Conservation (phyloP, 108 stramenopile species). For the Hondaea fermentalgiana region DNA sequence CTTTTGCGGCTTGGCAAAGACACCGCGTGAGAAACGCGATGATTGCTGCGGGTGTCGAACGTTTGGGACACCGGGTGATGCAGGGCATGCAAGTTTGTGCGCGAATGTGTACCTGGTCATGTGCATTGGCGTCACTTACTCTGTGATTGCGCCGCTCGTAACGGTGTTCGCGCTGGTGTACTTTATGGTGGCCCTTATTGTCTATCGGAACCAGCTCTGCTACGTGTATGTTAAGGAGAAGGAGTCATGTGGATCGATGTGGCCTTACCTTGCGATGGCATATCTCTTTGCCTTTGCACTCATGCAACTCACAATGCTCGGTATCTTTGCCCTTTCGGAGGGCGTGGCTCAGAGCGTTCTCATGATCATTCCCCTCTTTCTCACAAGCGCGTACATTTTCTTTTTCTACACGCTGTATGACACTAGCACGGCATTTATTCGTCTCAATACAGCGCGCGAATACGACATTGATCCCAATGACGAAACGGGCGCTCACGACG, state of each 20-base stretch:
- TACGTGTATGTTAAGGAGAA: conserved; percentile 46
- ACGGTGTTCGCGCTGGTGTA: conserved; percentile 29
- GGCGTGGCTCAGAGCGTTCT: not conserved
- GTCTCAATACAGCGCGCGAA: not conserved
- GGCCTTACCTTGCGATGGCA: conserved; percentile 37
- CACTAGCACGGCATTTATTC: not conserved
- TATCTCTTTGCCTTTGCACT: conserved; percentile 33
- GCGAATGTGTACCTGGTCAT: not conserved
- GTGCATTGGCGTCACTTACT: conserved; percentile 12
- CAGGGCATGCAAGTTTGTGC: not conserved
- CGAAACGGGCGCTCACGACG: too few species aligned
- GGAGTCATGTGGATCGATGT: conserved; percentile 42
- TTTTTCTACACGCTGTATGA: not conserved
- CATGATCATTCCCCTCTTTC: not conserved
- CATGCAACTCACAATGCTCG: conserved; percentile 21
- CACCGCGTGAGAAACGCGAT: not conserved
- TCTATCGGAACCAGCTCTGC: conserved; percentile 49
- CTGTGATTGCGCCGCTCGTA: conserved; percentile 9
- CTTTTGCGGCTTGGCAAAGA: not conserved
- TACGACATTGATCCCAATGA: not conserved
- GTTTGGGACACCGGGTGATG: not conserved
- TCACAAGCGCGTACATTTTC: not conserved
- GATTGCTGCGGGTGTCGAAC: not conserved
- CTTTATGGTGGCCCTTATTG: conserved; percentile 30
- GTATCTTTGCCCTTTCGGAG: conserved; percentile 24